Evolutionary conservation across 2,329 filamentous ascomycete genomes (phyloP), one percentile per base, ranked within the genome.

Genomic region (Blastomyces silverae): DNA sequence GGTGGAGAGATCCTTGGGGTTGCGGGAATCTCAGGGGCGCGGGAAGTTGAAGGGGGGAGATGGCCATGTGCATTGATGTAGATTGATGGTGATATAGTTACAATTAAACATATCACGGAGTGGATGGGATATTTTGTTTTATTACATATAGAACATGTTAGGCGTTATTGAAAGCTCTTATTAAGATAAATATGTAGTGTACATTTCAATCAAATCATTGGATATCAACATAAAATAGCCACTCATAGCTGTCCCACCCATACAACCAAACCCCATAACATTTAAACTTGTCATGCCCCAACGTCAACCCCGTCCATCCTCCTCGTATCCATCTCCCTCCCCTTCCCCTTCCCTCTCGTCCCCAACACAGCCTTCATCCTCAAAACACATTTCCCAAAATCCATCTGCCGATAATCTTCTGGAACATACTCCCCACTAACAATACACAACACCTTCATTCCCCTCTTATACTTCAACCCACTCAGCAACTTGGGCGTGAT

Each of bases 401-500:
- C 73, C 34, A 79, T 64, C 66, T 72, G 69, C 15, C 66, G 66
- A 55, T 78, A 76, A 63, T 78, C 74, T 7, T 72, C 66, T 11
- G 79, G 79, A 76, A 82, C 79, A 66, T 80, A 76, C 67, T 96
- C 91, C 59, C 94, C 94, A 74, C 89, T 94, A 66, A 92, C 91
- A 74, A 99, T 97, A 75, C 92, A 95, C 70, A 97, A 85, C 44
- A 97, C 87, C 72, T 88, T 91, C 92, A 99, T 99, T 69, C 92
- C 89, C 64, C 85, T 83, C 74, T 96, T 90, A 76, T 97, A 99
- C 70, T 87, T 86, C 66, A 99, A 80, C 13, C 89, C 90, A 5
- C 87, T 89, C 66, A 99, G 85, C 66, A 99, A 82, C 79, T 99
- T 99, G 4, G 94, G 94, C 55, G 94, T 99, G 79, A 99, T 96